phyloP scores from a whole-genome alignment of 305 asterid genomes.

The Ajuga reptans region DNA sequence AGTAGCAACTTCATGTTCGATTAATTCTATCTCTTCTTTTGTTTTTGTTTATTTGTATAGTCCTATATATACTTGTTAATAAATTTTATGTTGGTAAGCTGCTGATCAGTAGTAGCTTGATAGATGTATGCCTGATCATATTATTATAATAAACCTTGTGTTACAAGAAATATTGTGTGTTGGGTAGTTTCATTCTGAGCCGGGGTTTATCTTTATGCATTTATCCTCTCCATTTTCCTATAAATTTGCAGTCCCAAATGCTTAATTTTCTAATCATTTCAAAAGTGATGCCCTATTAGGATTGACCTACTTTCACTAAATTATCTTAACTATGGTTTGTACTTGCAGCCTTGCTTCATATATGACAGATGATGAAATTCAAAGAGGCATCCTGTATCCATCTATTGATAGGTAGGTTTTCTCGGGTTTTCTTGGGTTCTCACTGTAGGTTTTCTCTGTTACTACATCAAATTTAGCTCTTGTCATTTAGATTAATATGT shows the following conservation, averaged over 20 bases:
- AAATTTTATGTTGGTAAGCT: too few relatives aligned
- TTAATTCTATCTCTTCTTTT: background rate
- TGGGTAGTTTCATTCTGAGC: too few relatives aligned
- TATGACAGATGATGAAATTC: constrained; percentile 83
- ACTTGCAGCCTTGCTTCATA: constrained; percentile 87
- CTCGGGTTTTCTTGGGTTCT: too few relatives aligned
- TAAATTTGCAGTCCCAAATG: background rate
- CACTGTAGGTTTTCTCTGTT: too few relatives aligned
- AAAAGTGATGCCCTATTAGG: background rate
- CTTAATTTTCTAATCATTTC: background rate
- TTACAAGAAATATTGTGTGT: too few relatives aligned
- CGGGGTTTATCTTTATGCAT: too few relatives aligned
- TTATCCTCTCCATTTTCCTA: too few relatives aligned
- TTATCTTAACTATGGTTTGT: constrained; percentile 17
- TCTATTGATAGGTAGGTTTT: constrained; percentile 66
- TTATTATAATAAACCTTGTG: too few relatives aligned
- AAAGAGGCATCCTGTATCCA: constrained; percentile 72
- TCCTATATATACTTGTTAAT: too few relatives aligned
- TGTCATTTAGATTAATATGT: background rate
- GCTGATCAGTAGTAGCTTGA: too few relatives aligned
- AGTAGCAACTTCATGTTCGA: constrained; percentile 18
- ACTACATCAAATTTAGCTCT: background rate
- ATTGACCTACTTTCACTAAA: background rate
- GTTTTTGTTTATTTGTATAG: too few relatives aligned
- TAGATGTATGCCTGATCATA: too few relatives aligned